Evolutionary conservation across 371 early-diverging fungal species (phyloP), one percentile per base, ranked within the genome.

Genomic region (Rhizopus arrhizus): DNA sequence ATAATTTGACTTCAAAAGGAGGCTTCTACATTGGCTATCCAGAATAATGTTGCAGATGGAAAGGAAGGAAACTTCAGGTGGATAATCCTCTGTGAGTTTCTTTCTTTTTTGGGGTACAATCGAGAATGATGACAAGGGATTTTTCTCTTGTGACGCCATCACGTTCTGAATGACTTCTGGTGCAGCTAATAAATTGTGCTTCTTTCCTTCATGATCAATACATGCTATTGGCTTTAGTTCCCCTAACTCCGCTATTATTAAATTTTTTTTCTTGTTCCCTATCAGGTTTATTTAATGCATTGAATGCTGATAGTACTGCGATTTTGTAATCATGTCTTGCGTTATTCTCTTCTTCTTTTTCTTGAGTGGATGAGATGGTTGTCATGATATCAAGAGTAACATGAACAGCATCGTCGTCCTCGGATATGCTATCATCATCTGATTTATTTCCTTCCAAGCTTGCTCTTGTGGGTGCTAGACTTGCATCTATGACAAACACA

Each of bases 221-320:
- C 53, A 63, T 13, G 33, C 33, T 12, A 63, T 41, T 48, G 56
- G 64, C 28, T 63, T 34, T 12, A 63, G 38, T 33, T 63, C 58
- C 36, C 58, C 54, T 48, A 58, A 22, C 58, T 58, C 54, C 31
- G 64, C 54, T 58, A 63, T 32, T 16, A 58, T 33, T n/a, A 63
- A 9, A 16, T 53, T 58, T 58, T 63, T 58, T 12, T 63, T 34
- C 53, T 53, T 38, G 15, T 63, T 54, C 36, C 36, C 36, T 42
- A 13, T 42, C 42, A 42, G 42, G n/a, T 42, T 42, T 5, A 42
- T 42, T 42, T 42, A 42, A 42, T 42, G 42, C 42, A 42, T 42
- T 42, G n/a, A 42, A 42, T 42, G 42, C 42, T n/a, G 42, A 42
- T 42, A 42, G 42, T 42, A 42, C n/a, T 4, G 42, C 42, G n/a